Conservation (phyloP, 495 filamentous ascomycete species). For the Aspergillus diversus region DNA sequence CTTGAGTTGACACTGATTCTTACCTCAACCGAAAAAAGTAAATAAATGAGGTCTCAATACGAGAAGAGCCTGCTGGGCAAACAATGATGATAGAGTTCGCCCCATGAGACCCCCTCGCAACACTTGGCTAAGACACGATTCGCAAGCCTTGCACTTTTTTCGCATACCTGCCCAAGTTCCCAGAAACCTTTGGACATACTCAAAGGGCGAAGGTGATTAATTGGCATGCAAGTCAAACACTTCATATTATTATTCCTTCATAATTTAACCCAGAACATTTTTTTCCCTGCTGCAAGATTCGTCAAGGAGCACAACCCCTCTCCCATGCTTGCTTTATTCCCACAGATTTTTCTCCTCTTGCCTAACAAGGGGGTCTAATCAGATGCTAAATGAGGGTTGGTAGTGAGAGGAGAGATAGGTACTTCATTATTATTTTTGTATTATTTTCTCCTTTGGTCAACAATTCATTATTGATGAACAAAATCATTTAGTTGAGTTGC, state of each 20-base stretch:
- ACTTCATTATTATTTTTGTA: too few relatives aligned
- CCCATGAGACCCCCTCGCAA: neutral
- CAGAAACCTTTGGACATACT: neutral
- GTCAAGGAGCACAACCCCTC: too few relatives aligned
- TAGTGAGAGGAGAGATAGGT: too few relatives aligned
- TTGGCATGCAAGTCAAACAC: neutral
- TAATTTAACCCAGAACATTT: neutral
- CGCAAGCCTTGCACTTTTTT: conserved; percentile 1
- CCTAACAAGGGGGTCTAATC: too few relatives aligned
- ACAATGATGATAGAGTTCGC: neutral
- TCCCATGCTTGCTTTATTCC: too few relatives aligned
- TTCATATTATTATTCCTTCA: neutral
- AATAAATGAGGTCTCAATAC: neutral
- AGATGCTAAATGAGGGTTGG: too few relatives aligned
- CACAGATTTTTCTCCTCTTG: too few relatives aligned
- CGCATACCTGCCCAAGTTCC: neutral
- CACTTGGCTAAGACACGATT: conserved; percentile 14
- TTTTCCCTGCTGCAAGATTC: neutral
- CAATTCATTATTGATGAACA: too few relatives aligned
- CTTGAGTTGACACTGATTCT: neutral
- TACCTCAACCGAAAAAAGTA: neutral
- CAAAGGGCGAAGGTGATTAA: neutral
- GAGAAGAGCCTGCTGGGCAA: neutral
- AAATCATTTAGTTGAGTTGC: too few relatives aligned
- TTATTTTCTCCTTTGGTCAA: too few relatives aligned